Conservation (phyloP, 257 asterid species). For the Nicotiana attenuata region DNA sequence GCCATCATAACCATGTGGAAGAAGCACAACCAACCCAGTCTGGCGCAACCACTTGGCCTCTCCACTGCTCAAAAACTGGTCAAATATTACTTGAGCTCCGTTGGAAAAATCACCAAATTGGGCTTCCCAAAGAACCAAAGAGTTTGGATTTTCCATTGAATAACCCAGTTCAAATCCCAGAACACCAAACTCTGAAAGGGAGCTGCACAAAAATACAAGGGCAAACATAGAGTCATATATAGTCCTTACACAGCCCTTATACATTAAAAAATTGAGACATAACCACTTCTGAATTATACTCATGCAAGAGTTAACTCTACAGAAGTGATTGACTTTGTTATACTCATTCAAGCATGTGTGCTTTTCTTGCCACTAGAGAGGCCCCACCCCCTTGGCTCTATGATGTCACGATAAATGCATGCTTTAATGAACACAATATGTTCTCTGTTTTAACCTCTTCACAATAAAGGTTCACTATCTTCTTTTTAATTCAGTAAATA, state of each 20-base stretch:
- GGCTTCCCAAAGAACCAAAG: constrained; percentile 94
- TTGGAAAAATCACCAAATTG: constrained; percentile 93
- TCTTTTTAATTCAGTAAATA: background rate
- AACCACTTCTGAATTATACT: background rate
- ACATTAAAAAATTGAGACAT: background rate
- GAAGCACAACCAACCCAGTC: constrained; percentile 76
- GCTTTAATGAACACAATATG: background rate
- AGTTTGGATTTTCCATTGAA: constrained; percentile 95
- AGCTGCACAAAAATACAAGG: constrained; percentile 40
- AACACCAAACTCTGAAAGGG: constrained; percentile 91
- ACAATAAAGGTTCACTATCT: too few species aligned
- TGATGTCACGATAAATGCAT: too few species aligned
- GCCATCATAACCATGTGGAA: constrained; percentile 96
- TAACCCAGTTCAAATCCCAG: constrained; percentile 93
- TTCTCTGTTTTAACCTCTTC: background rate
- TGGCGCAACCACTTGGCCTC: constrained; percentile 98
- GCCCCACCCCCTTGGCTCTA: background rate
- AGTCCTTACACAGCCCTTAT: background rate
- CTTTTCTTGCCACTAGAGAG: background rate
- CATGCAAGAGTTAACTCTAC: background rate
- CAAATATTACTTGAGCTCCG: constrained; percentile 93
- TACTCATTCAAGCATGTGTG: background rate
- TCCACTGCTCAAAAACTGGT: constrained; percentile 92
- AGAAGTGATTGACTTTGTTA: background rate
- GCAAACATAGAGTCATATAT: background rate